Base-by-base conservation (phyloP, 2,329 filamentous ascomycete species). In the Daldinia sp. region DNA sequence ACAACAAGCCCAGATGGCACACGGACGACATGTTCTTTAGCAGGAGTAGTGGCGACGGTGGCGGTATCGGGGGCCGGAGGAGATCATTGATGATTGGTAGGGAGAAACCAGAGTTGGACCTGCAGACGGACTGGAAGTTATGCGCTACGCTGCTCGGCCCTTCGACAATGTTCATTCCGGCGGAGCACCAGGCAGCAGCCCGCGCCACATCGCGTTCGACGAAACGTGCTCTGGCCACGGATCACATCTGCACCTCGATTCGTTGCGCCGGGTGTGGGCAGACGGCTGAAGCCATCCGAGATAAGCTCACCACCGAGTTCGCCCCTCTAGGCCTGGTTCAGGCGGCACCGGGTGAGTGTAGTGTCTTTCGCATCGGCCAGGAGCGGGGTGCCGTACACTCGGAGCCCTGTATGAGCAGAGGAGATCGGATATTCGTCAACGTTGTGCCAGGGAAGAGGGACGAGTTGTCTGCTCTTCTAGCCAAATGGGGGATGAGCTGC, bases 1-100 rank as follows among this genome's bases (percentile, higher is more conserved):
- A 77, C 67, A 77, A 83, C 63, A 72, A 65, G 8, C 78, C 79
- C 0, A 72, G 82, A 47, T 83, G 81, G 82, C 82, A 84, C 61
- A 80, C 79, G 0, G 82, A 84, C 63, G 81, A 84, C 57, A 70
- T 81, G 13, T 83, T 83, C 70, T 84, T 78, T 62, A 61, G 61
- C 48, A 49, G 60, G 19, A 57, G 51, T 5, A 63, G 60, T 3
- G 67, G 69, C 9, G 57, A 67, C 45, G 45, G 50, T 53, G 30
- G 48, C 58, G 29, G 30, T 39, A 32, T 47, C 39, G 48, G 56
- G 39, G 19, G 50, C 3, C 29, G 27, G 25, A 15, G 10, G 8
- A 53, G 58, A 8, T 34, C 23, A 13, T 17, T 43, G 7, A 27
- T 48, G 9, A 19, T 19, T 15, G 21, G 48, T 15, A 51, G 48